Evolutionary conservation across 139 green algal species (phyloP).

Genomic region (Trebouxia sp.): DNA sequence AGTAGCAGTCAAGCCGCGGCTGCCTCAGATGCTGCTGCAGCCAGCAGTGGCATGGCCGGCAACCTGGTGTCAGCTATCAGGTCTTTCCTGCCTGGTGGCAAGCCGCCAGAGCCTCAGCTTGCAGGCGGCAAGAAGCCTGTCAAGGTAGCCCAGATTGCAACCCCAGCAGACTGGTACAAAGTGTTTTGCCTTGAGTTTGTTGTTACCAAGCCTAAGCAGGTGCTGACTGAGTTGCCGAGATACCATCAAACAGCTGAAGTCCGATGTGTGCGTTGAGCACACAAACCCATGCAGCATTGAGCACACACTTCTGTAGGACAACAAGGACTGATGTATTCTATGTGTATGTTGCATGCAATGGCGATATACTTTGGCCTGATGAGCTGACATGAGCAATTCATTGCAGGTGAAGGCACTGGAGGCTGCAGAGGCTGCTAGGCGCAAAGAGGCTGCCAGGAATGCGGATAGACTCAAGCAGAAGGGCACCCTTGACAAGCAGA

Average conservation of each 20-base stretch:
- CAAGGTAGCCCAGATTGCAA: too few relatives aligned
- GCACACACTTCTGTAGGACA: neutral
- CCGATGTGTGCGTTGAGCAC: neutral
- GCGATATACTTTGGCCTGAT: neutral
- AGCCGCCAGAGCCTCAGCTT: slow-evolving; percentile 32
- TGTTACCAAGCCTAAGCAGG: too few relatives aligned
- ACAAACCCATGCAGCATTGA: neutral
- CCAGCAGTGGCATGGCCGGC: slow-evolving; percentile 28
- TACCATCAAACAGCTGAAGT: too few relatives aligned
- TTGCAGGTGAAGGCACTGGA: slow-evolving; percentile 75
- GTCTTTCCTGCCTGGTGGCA: slow-evolving; percentile 65
- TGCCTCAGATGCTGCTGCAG: neutral
- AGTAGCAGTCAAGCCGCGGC: neutral
- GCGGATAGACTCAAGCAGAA: slow-evolving; percentile 49
- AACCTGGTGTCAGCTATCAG: slow-evolving; percentile 72
- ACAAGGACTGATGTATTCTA: neutral
- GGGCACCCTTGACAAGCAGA: slow-evolving; percentile 49
- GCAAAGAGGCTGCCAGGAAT: slow-evolving; percentile 51
- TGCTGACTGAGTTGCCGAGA: too few relatives aligned
- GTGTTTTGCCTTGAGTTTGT: too few relatives aligned
- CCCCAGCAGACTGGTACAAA: too few relatives aligned
- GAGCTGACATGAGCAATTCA: neutral
- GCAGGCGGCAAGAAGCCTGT: slow-evolving; percentile 66
- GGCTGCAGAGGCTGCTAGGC: slow-evolving; percentile 57
- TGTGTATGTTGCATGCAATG: neutral